Base-by-base conservation (phyloP, 2,329 filamentous ascomycete genomes). In the Rutstroemia sp. region DNA sequence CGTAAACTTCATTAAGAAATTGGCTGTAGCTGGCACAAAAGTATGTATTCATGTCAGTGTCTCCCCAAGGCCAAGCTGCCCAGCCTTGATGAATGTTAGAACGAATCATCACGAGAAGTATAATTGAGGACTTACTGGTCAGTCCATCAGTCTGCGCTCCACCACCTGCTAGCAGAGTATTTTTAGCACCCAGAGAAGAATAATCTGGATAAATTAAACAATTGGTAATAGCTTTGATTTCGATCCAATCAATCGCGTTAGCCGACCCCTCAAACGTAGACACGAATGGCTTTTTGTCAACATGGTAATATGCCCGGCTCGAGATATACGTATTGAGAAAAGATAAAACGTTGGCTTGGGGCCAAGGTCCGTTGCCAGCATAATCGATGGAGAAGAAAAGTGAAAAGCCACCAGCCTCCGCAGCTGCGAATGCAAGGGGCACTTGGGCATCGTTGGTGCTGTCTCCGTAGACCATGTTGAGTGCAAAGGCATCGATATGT, bases 371-470 rank as follows among this genome's bases (percentile, higher is more conserved):
- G 14, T 54, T 54, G 6, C 34, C 27, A 39, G 64, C 63, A 41
- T 67, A 65, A 42, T 69, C 68, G 48, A 69, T 68, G n/a, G 66
- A 66, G 55, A 67, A 60, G 48, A 67, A 69, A 42, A 68, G 38
- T 46, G 60, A 64, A 56, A 69, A 69, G 37, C 59, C 52, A 14
- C 61, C 51, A 38, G 62, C 53, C 38, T 68, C 58, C 14, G 68
- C 68, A 14, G 61, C 60, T 44, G 53, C 51, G 46, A 66, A 68
- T 7, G 64, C 65, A 10, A 65, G 53, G 5, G 48, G 67, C 64
- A n/a, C 47, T 57, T 25, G 60, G 8, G 7, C 10, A 49, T 39
- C 5, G 14, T 50, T 58, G 0, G 69, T 73, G 30, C 60, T 63
- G 2, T 46, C 27, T 23, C 64, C 60, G 5, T 61, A 58, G n/a